Evolutionary conservation across 208 protist genomes (phyloP).

Genomic region (Leishmania tarentolae): DNA sequence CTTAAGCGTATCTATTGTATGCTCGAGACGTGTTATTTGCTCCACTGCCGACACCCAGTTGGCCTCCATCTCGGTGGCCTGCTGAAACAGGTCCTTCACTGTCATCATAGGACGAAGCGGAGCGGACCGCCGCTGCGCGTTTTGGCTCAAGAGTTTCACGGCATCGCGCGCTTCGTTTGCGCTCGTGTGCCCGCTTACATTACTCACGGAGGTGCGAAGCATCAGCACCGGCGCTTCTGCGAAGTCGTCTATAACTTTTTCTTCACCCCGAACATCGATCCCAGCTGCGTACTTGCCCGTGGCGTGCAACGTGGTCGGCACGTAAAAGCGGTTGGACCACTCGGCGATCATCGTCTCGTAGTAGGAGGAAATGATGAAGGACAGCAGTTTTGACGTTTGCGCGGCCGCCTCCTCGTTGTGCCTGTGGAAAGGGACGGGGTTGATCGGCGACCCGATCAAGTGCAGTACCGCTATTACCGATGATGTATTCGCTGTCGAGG

Average conservation of each 20-base stretch:
- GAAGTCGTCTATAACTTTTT: slow-evolving; percentile 87
- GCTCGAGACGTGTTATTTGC: slow-evolving; percentile 65
- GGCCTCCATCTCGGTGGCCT: slow-evolving; percentile 71
- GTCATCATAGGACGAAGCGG: slow-evolving; percentile 48
- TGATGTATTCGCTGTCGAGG: background rate
- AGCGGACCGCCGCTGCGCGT: slow-evolving; percentile 45
- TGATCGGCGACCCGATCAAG: slow-evolving; percentile 75
- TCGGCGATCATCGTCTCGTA: slow-evolving; percentile 83
- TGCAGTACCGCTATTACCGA: slow-evolving; percentile 72
- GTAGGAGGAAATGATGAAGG: slow-evolving; percentile 80
- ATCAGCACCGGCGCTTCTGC: slow-evolving; percentile 59
- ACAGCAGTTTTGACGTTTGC: slow-evolving; percentile 73
- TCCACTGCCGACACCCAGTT: slow-evolving; percentile 80
- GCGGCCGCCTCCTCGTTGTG: slow-evolving; percentile 79
- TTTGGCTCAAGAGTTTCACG: slow-evolving; percentile 51
- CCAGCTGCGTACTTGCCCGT: slow-evolving; percentile 63
- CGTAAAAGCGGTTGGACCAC: slow-evolving; percentile 88
- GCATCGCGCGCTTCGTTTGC: slow-evolving; percentile 70
- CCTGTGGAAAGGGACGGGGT: slow-evolving; percentile 77
- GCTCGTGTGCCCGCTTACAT: slow-evolving; percentile 49
- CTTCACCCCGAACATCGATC: slow-evolving; percentile 75
- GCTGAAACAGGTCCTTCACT: slow-evolving; percentile 68
- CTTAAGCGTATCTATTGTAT: slow-evolving; percentile 49
- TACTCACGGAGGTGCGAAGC: slow-evolving; percentile 45
- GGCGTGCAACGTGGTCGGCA: slow-evolving; percentile 55